Conservation (phyloP, 164 flowering plant species). For the Kalanchoe fedtschenkoi region DNA sequence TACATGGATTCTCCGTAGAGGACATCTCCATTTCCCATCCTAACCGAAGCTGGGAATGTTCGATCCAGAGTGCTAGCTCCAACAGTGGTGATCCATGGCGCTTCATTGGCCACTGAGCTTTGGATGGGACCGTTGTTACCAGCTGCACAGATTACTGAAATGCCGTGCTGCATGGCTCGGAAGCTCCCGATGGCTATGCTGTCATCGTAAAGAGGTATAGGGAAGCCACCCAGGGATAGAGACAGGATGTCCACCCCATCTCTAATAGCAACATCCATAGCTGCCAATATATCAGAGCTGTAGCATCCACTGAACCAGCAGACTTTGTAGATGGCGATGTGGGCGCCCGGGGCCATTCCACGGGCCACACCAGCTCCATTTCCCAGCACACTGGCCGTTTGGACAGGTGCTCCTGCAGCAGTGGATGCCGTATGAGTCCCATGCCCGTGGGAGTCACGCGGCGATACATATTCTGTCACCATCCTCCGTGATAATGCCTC, state of each 20-base stretch:
- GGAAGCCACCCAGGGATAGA: conserved; percentile 81
- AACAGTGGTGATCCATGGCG: conserved; percentile 88
- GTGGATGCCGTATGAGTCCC: conserved; percentile 96
- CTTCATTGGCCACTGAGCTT: conserved; percentile 78
- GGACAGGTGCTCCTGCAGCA: conserved; percentile 61
- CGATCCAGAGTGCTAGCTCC: conserved; percentile 96
- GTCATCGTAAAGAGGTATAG: conserved; percentile 69
- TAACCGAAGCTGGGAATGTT: conserved; percentile 69
- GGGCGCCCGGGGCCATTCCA: conserved; percentile 89
- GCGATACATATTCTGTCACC: conserved; percentile 44
- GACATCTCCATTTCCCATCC: conserved; percentile 37
- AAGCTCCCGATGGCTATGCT: conserved; percentile 85
- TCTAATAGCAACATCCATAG: conserved; percentile 76
- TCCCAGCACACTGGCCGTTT: conserved; percentile 66
- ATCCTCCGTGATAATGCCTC: conserved; percentile 10
- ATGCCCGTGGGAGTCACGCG: conserved; percentile 78
- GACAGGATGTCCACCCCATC: conserved; percentile 90
- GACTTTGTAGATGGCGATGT: conserved; percentile 83
- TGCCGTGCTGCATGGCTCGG: conserved; percentile 72
- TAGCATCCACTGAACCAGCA: conserved; percentile 89
- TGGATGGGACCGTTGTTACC: conserved; percentile 79
- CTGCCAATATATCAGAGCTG: conserved; percentile 88
- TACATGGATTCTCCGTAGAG: conserved; percentile 83
- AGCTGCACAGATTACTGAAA: conserved; percentile 76
- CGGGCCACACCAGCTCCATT: conserved; percentile 65